A percentile compares a stretch with the other conserved stretches of the same genome.
These are phyloP conservation scores for Puccinia horiana DNA, from an alignment of 1,284 basidiomycete genomes.

Conservation along the genomic window DNA sequence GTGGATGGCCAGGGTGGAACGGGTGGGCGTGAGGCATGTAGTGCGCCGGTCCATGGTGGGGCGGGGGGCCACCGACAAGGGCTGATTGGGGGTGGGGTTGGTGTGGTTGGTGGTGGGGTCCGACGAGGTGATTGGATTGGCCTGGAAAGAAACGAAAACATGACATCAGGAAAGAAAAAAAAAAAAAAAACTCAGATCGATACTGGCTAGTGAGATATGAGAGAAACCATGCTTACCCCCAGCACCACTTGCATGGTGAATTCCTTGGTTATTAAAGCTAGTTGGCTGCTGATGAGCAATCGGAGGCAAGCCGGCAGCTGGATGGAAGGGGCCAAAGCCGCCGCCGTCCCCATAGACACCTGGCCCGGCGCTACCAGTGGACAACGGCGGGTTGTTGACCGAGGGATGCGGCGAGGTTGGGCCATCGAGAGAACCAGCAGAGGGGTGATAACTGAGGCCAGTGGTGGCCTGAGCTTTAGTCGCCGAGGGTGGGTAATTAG, in stretches of 20 bases:
- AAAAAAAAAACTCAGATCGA: not conserved
- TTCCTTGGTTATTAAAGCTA: conserved; percentile 11
- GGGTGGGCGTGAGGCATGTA: not conserved
- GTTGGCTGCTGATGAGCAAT: not conserved
- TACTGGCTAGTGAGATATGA: not conserved
- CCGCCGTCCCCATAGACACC: not conserved
- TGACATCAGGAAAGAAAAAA: not conserved
- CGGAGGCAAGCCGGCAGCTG: not conserved
- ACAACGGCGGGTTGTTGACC: too few relatives aligned
- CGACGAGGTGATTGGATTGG: not conserved
- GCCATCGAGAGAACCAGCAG: not conserved
- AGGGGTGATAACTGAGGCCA: conserved; percentile 9
- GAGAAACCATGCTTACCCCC: not conserved
- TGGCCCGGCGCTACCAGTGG: not conserved
- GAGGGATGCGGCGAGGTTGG: not conserved
- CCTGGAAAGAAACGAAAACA: not conserved
- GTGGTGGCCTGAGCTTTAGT: not conserved
- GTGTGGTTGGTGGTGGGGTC: not conserved
- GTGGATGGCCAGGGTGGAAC: not conserved
- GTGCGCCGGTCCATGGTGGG: not conserved
- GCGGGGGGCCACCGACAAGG: not conserved
- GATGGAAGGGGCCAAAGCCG: conserved; percentile 18
- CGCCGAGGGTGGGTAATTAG: not conserved
- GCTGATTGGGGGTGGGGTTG: not conserved
- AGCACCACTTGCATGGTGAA: conserved; percentile 15